A percentile compares a stretch with the other conserved stretches of the same genome.
These are phyloP conservation scores for Chromera velia DNA, from an alignment of 73 alveolate species.

Conservation along the genomic window DNA sequence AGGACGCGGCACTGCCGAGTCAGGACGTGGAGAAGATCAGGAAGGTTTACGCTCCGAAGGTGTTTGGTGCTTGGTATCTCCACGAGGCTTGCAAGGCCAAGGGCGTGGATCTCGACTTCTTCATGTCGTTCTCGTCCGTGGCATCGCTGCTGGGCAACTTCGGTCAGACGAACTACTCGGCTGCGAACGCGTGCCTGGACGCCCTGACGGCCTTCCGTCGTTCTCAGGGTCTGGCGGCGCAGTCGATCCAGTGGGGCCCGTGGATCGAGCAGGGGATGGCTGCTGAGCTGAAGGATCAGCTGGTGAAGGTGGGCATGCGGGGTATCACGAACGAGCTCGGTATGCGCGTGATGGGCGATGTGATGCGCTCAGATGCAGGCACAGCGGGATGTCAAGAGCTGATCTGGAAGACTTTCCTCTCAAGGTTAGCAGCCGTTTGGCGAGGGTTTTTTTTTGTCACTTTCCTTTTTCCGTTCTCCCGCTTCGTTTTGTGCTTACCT, in stretches of 20 bases:
- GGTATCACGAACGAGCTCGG: background rate
- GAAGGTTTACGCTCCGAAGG: slow-evolving; percentile 16
- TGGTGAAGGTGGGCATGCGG: background rate
- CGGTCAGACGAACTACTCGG: slow-evolving; percentile 42
- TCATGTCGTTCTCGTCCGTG: background rate
- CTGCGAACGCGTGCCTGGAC: slow-evolving; percentile 29
- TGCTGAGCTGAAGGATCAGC: background rate
- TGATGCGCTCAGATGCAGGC: too few relatives aligned
- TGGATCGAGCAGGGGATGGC: slow-evolving; percentile 22
- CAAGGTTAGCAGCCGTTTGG: too few relatives aligned
- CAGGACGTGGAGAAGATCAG: background rate
- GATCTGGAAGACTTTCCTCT: too few relatives aligned
- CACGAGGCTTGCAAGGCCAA: background rate
- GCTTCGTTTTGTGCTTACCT: too few relatives aligned
- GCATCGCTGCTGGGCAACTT: background rate
- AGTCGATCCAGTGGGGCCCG: slow-evolving; percentile 3
- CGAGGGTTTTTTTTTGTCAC: too few relatives aligned
- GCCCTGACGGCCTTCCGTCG: background rate
- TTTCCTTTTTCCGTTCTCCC: too few relatives aligned
- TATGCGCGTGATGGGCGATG: background rate
- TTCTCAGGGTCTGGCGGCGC: background rate
- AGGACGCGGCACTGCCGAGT: too few relatives aligned
- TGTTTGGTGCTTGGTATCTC: slow-evolving; percentile 4
- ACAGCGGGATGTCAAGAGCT: too few relatives aligned
- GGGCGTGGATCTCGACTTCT: background rate